Evolutionary conservation across 2,329 filamentous ascomycete genomes (phyloP).

Genomic region (Pyricularia grisea): DNA sequence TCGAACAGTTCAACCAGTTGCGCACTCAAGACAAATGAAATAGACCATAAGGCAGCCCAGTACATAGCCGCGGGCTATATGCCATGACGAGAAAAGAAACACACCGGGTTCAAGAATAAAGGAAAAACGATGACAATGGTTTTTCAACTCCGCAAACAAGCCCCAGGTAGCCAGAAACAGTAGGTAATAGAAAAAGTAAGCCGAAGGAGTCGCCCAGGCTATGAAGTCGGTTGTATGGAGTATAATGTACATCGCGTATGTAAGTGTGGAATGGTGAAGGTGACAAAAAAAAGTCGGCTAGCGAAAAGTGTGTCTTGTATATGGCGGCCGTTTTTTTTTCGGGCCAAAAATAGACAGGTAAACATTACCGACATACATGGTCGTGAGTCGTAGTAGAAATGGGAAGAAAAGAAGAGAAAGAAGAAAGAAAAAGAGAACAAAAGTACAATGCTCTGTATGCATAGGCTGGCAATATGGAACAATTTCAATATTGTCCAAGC

Average conservation of each 20-base stretch:
- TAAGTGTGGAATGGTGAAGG: not conserved
- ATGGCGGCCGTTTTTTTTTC: not conserved
- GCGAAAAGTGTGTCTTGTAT: not conserved
- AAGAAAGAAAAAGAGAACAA: not conserved
- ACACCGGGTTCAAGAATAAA: not conserved
- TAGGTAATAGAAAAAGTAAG: not conserved
- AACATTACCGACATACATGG: conserved; percentile 7
- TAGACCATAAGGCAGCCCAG: not conserved
- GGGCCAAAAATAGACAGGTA: conserved; percentile 6
- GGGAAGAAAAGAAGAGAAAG: not conserved
- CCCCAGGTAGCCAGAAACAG: not conserved
- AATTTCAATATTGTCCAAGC: not conserved
- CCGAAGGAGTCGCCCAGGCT: not conserved
- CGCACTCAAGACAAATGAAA: not conserved
- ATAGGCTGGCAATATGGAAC: not conserved
- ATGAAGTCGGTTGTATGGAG: not conserved
- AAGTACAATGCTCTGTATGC: not conserved
- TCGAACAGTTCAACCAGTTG: not conserved
- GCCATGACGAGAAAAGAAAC: not conserved
- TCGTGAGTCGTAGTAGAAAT: conserved; percentile 6
- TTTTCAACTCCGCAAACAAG: not conserved
- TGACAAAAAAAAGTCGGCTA: not conserved
- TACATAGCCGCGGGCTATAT: not conserved
- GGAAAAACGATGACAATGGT: not conserved
- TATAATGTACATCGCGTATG: not conserved